Evolutionary conservation across 352 stramenopile species (phyloP).

Genomic region (Phytophthora quininea): DNA sequence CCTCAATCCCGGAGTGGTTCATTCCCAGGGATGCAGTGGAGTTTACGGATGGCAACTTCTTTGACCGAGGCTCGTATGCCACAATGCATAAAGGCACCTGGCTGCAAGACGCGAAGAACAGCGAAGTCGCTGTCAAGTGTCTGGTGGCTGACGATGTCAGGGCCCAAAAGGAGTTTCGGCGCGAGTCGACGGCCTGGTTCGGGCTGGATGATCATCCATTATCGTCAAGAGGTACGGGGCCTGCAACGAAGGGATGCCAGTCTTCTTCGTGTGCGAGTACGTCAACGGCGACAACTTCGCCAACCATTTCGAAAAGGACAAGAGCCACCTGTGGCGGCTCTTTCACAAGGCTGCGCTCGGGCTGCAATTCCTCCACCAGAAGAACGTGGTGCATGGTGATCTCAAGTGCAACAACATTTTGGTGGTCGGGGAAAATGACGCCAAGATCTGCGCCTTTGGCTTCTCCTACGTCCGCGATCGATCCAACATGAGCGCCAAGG

Average conservation of each 20-base stretch:
- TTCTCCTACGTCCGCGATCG: conserved; percentile 25
- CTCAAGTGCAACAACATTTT: conserved; percentile 87
- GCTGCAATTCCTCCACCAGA: conserved; percentile 61
- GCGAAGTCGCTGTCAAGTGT: conserved; percentile 35
- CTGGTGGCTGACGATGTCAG: conserved; percentile 10
- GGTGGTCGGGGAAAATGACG: conserved; percentile 36
- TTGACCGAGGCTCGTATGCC: conserved; percentile 16
- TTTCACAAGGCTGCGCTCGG: conserved; percentile 40
- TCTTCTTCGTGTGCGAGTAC: background rate
- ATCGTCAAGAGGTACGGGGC: conserved; percentile 39
- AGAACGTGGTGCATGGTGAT: conserved; percentile 71
- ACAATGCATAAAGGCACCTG: conserved; percentile 15
- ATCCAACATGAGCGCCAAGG: conserved; percentile 15
- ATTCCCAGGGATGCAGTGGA: conserved; percentile 22
- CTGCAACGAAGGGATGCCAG: conserved; percentile 27
- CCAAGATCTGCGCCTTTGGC: conserved; percentile 43
- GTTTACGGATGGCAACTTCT: conserved; percentile 6
- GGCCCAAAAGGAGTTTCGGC: conserved; percentile 18
- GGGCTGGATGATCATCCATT: conserved; percentile 30
- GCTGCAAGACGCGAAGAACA: conserved; percentile 2
- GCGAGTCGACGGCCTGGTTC: conserved; percentile 41
- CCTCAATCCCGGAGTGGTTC: conserved; percentile 8
- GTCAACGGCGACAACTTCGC: conserved; percentile 27
- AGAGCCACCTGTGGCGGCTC: conserved; percentile 23
- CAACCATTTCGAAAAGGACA: conserved; percentile 21